Evolutionary conservation across 306 rosid species (phyloP).

Genomic region (Elaeagnus macrophylla): DNA sequence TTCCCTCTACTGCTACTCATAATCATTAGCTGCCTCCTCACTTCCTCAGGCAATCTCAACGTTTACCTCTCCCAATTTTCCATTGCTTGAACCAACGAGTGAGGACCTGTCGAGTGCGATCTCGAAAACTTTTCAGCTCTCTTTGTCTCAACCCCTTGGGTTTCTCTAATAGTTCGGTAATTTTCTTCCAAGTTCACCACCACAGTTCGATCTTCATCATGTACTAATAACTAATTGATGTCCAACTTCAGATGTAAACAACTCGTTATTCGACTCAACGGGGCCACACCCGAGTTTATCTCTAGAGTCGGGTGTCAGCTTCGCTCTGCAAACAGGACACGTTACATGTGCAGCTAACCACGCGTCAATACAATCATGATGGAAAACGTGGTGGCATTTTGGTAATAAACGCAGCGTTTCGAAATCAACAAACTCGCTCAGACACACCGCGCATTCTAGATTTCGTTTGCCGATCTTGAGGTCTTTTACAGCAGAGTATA

Average conservation of each 20-base stretch:
- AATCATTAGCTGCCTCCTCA: constrained; percentile 37
- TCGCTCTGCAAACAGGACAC: constrained; percentile 65
- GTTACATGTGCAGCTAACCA: constrained; percentile 59
- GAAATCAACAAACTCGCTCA: constrained; percentile 43
- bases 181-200: constrained; percentile 6
- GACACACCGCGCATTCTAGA: constrained; percentile 69
- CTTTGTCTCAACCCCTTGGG: background rate
- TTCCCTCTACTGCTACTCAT: too few species aligned
- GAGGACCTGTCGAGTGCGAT: constrained; percentile 75
- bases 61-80: constrained; percentile 41
- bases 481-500: constrained; percentile 47
- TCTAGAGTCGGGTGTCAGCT: constrained; percentile 19
- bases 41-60: constrained; percentile 44
- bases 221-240: background rate
- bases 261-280: background rate
- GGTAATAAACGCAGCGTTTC: constrained; percentile 67
- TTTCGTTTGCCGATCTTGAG: constrained; percentile 40
- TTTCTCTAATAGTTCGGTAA: background rate
- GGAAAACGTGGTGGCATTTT: constrained; percentile 63
- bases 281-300: background rate
- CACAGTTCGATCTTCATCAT: background rate
- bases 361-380: constrained; percentile 56
- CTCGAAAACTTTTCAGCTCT: constrained; percentile 17
- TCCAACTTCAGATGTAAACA: background rate
- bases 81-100: constrained; percentile 24